A percentile compares a stretch with the other conserved stretches of the same genome.
These are phyloP conservation scores for Arthrobotrys sphaeroides DNA, from an alignment of 2,329 filamentous ascomycete species.

Conservation along the genomic window DNA sequence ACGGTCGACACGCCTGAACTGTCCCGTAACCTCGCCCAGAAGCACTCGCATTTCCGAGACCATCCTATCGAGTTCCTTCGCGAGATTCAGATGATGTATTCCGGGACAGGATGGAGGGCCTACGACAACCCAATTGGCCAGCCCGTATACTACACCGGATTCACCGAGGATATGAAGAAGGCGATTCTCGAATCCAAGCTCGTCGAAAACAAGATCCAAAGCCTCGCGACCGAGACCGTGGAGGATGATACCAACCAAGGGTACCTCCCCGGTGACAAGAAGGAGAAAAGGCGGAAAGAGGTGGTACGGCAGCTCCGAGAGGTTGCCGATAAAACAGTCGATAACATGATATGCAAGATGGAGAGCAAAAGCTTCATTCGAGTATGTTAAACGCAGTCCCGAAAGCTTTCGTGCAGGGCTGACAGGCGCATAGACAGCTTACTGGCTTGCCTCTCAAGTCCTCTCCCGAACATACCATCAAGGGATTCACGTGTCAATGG, in stretches of 20 bases:
- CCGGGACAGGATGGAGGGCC: conserved; percentile 91
- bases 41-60: conserved; percentile 60
- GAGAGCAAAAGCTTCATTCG: conserved; percentile 93
- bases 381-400: conserved; percentile 33
- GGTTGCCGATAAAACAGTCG: conserved; percentile 84
- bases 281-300: conserved; percentile 68
- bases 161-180: conserved; percentile 86
- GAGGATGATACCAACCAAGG: conserved; percentile 80
- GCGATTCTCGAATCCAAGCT: conserved; percentile 77
- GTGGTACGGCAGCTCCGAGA: conserved; percentile 79
- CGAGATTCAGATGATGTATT: conserved; percentile 91
- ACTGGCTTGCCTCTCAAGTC: conserved; percentile 87
- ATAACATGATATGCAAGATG: conserved; percentile 99
- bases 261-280: conserved; percentile 67
- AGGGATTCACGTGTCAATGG: conserved; percentile 93
- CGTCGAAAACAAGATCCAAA: conserved; percentile 40
- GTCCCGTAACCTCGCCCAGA: conserved; percentile 20
- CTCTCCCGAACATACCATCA: conserved; percentile 94
- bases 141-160: conserved; percentile 90
- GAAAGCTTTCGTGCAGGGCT: conserved; percentile 9
- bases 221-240: conserved; percentile 76
- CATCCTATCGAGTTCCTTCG: conserved; percentile 81
- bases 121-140: conserved; percentile 92
- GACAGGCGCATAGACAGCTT: conserved; percentile 69
- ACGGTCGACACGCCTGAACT: conserved; percentile 3